Percentiles rank a stretch among this genome's conserved stretches.
Evolutionary conservation across 164 flowering plant genomes (phyloP).

Genomic region (Nymphaea colorata): DNA sequence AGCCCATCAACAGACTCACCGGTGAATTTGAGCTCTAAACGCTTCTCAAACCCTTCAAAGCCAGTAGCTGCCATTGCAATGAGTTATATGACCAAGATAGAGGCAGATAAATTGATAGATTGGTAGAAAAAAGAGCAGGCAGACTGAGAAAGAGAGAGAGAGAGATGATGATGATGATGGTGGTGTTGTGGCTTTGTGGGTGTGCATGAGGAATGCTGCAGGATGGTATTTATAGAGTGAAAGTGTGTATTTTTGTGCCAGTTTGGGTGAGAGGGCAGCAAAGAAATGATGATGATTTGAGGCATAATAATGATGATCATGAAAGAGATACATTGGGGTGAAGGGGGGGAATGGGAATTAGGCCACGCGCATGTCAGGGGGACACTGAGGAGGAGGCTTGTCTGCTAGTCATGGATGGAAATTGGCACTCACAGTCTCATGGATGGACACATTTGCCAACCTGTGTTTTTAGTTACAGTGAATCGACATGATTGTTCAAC

Average conservation of each 20-base stretch:
- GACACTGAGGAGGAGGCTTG: background rate
- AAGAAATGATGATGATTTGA: slow-evolving; percentile 58
- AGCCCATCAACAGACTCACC: slow-evolving; percentile 45
- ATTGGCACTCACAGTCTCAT: background rate
- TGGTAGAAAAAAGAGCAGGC: background rate
- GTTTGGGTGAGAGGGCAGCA: slow-evolving; percentile 3
- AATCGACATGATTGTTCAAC: too few species aligned
- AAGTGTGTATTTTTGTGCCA: background rate
- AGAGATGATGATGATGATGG: slow-evolving; percentile 17
- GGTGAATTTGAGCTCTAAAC: slow-evolving; percentile 76
- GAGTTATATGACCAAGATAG: background rate
- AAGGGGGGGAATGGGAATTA: slow-evolving; percentile 30
- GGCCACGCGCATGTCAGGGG: slow-evolving; percentile 16
- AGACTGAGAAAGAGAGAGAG: slow-evolving; percentile 5
- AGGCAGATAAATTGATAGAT: background rate
- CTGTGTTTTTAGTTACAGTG: too few species aligned
- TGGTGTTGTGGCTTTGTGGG: slow-evolving; percentile 7
- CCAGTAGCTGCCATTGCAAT: slow-evolving; percentile 54
- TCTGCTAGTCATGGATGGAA: background rate
- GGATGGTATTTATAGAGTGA: slow-evolving; percentile 4
- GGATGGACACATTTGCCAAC: background rate
- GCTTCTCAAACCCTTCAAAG: slow-evolving; percentile 84
- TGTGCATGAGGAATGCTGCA: slow-evolving; percentile 4
- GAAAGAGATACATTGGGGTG: slow-evolving; percentile 25
- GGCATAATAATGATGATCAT: slow-evolving; percentile 26